These are phyloP conservation scores for Aphanomyces cochlioides DNA, from an alignment of 352 stramenopile species.

Conservation along the genomic window DNA sequence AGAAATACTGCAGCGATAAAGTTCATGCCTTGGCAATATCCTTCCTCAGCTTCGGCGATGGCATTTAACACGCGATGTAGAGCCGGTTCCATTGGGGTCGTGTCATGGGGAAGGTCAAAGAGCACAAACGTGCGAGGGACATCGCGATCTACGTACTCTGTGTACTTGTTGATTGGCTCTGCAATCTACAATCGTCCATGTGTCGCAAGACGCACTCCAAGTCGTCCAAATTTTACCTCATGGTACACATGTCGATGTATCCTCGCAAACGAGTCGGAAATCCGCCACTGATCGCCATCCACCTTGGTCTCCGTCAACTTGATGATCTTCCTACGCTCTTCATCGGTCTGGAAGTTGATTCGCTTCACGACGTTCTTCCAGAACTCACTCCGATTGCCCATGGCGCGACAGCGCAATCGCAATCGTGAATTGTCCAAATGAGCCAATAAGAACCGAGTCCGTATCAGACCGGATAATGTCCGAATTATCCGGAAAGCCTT, in stretches of 20 bases:
- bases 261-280: conserved; percentile 53
- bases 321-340: conserved; percentile 56
- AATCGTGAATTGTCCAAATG: not conserved
- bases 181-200: conserved; percentile 41
- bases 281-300: conserved; percentile 58
- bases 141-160: conserved; percentile 66
- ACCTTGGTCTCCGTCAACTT: conserved; percentile 44
- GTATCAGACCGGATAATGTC: not conserved
- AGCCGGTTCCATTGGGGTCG: conserved; percentile 53
- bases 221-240: conserved; percentile 34
- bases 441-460: too few relatives aligned
- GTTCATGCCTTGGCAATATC: conserved; percentile 87
- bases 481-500: not conserved
- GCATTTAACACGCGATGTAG: conserved; percentile 80
- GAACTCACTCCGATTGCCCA: conserved; percentile 36
- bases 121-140: conserved; percentile 85
- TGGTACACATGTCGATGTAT: conserved; percentile 79
- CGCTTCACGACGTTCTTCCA: conserved; percentile 78
- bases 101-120: conserved; percentile 60
- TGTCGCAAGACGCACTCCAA: too few relatives aligned
- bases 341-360: conserved; percentile 71
- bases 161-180: conserved; percentile 60
- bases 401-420: not conserved
- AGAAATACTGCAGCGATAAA: conserved; percentile 85
- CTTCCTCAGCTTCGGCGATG: conserved; percentile 68